Conservation (phyloP, 768 basidiomycete species). For the Collybiopsis confluens region DNA sequence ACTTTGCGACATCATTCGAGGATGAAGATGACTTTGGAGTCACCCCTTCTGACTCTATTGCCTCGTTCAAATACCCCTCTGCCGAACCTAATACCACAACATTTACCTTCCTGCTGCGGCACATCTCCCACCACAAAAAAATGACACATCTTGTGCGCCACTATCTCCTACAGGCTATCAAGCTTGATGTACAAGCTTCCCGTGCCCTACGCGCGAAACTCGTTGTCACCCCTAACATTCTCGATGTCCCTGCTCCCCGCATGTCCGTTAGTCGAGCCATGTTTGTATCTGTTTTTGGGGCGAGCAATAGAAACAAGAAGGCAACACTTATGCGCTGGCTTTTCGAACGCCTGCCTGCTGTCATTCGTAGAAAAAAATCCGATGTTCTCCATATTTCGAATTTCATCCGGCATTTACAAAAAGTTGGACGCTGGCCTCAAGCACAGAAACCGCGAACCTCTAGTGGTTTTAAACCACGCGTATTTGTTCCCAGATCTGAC, state of each 20-base stretch:
- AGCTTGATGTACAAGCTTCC: slow-evolving; percentile 35
- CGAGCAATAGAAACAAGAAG: slow-evolving; percentile 56
- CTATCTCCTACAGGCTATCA: slow-evolving; percentile 54
- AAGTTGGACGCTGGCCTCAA: slow-evolving; percentile 18
- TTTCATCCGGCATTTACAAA: slow-evolving; percentile 21
- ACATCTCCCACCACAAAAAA: slow-evolving; percentile 39
- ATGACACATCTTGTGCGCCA: slow-evolving; percentile 59
- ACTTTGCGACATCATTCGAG: slow-evolving; percentile 51
- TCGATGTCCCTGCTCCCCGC: slow-evolving; percentile 42
- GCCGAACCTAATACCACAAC: slow-evolving; percentile 65
- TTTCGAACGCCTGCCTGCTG: slow-evolving; percentile 36
- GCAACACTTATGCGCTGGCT: slow-evolving; percentile 61
- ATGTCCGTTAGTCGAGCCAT: slow-evolving; percentile 53
- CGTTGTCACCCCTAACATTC: slow-evolving; percentile 21
- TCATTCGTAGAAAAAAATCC: slow-evolving; percentile 44
- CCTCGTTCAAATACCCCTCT: slow-evolving; percentile 20
- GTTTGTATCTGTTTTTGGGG: slow-evolving; percentile 53
- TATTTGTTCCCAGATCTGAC: background rate
- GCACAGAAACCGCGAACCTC: slow-evolving; percentile 7
- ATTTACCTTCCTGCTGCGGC: slow-evolving; percentile 57
- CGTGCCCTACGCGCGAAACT: slow-evolving; percentile 28
- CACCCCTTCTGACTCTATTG: slow-evolving; percentile 29
- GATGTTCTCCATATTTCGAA: slow-evolving; percentile 40
- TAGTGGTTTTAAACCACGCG: background rate
- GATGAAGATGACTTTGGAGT: slow-evolving; percentile 60